A percentile compares a stretch with the other conserved stretches of the same genome.
Conservation (phyloP, 345 rosid species). For the Acer yangbiense region DNA sequence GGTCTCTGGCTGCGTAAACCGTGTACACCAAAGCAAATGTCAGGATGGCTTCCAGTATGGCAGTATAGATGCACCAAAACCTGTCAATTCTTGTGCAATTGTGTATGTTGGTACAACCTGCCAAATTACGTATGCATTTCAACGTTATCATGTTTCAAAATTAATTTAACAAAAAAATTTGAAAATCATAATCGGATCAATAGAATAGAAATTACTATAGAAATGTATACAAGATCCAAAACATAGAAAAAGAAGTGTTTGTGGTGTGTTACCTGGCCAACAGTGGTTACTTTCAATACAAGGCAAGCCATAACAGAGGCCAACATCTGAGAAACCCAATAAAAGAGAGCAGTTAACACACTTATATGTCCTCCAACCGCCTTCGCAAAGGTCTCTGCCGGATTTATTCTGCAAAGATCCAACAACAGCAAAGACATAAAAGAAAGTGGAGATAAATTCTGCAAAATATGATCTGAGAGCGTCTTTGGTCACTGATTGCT, state of each 20-base stretch:
- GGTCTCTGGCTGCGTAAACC: conserved; percentile 61
- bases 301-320: conserved; percentile 86
- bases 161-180: too few species aligned
- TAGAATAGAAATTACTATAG: too few species aligned
- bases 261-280: conserved; percentile 47
- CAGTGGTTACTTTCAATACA: conserved; percentile 57
- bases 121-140: neutral
- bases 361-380: conserved; percentile 79
- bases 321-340: conserved; percentile 82
- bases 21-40: conserved; percentile 75
- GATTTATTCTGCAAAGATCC: conserved; percentile 95
- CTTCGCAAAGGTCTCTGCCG: conserved; percentile 85
- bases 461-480: conserved; percentile 79
- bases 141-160: too few species aligned
- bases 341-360: conserved; percentile 75
- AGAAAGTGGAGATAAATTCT: conserved; percentile 92
- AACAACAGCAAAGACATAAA: conserved; percentile 70
- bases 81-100: conserved; percentile 83
- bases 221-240: neutral
- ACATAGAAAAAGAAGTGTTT: neutral
- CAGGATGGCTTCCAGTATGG: conserved; percentile 71
- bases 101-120: conserved; percentile 60
- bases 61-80: conserved; percentile 81
- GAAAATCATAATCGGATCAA: too few species aligned
- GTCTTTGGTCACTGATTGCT: conserved; percentile 42